phyloP scores from a whole-genome alignment of 306 rosid species.

The Sicyos edulis region DNA sequence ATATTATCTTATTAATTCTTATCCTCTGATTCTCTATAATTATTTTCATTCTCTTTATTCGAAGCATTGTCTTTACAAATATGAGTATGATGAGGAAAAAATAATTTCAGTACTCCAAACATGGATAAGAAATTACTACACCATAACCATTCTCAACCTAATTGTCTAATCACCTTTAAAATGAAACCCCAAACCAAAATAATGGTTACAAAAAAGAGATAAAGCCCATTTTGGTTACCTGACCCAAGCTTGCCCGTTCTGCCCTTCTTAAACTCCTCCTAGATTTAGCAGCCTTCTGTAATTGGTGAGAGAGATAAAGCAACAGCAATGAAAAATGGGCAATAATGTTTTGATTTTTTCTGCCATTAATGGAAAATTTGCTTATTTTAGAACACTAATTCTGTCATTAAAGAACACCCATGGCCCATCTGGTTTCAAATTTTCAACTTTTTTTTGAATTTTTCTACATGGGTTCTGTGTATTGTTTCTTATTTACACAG shows the following conservation, averaged over 20 bases:
- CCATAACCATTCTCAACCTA: too few relatives aligned
- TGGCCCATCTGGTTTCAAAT: neutral
- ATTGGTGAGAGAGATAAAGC: constrained; percentile 10
- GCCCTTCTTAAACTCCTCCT: constrained; percentile 27
- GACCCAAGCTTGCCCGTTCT: constrained; percentile 22
- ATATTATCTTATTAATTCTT: too few relatives aligned
- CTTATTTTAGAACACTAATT: neutral
- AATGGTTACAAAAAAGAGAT: constrained; percentile 6
- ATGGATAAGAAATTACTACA: too few relatives aligned
- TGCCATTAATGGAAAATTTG: neutral
- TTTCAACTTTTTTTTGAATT: neutral
- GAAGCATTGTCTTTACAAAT: too few relatives aligned
- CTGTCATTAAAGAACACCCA: neutral
- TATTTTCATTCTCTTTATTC: too few relatives aligned
- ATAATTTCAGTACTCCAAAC: too few relatives aligned
- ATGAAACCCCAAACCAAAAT: constrained; percentile 26
- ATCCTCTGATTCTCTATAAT: too few relatives aligned
- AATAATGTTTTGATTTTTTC: constrained; percentile 5
- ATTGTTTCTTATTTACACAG: constrained; percentile 6
- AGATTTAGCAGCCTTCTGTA: constrained; percentile 30
- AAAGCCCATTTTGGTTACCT: constrained; percentile 30
- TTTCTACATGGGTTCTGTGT: neutral
- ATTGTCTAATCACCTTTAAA: neutral
- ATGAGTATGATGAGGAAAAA: too few relatives aligned
- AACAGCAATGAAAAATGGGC: neutral